Conservation (phyloP, 805 yeast genomes). For the Sugiyamaella qingdaonensis region DNA sequence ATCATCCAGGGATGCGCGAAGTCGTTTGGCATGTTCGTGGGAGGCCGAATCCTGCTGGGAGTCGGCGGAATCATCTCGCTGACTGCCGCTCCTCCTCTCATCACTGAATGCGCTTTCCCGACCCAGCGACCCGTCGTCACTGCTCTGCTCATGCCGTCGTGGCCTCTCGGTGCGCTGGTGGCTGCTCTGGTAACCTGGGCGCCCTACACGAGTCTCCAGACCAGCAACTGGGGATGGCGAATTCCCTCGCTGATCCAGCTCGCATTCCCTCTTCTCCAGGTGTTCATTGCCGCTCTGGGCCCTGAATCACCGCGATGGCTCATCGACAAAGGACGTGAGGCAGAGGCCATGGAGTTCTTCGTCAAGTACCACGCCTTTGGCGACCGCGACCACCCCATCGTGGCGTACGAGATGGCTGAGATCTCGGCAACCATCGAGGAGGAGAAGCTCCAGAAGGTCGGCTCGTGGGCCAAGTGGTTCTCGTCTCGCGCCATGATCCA, state of each 20-base stretch:
- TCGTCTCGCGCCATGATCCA: slow-evolving; percentile 7
- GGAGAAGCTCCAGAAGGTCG: slow-evolving; percentile 15
- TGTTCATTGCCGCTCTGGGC: slow-evolving; percentile 43
- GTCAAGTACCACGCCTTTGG: slow-evolving; percentile 20
- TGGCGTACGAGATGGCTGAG: slow-evolving; percentile 29
- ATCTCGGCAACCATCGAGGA: slow-evolving; percentile 21
- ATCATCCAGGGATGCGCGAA: slow-evolving; percentile 40
- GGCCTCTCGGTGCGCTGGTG: slow-evolving; percentile 66
- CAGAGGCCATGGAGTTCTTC: slow-evolving; percentile 50
- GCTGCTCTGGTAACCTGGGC: slow-evolving; percentile 73
- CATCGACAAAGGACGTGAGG: slow-evolving; percentile 55
- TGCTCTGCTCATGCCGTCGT: slow-evolving; percentile 65
- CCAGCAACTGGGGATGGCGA: slow-evolving; percentile 53
- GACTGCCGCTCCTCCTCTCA: slow-evolving; percentile 21
- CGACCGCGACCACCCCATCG: slow-evolving; percentile 11
- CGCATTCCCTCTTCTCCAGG: slow-evolving; percentile 56
- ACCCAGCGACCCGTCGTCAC: slow-evolving; percentile 50
- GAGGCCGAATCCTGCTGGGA: slow-evolving; percentile 70
- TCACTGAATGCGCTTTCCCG: slow-evolving; percentile 7
- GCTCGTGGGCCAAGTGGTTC: slow-evolving; percentile 10
- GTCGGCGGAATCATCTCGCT: slow-evolving; percentile 71
- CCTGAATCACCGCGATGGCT: slow-evolving; percentile 83
- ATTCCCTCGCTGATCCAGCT: slow-evolving; percentile 70
- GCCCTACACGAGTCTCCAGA: slow-evolving; percentile 4
- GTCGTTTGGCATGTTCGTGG: slow-evolving; percentile 58